Evolutionary conservation across 345 rosid species (phyloP).

Genomic region (Corymbia maculata): DNA sequence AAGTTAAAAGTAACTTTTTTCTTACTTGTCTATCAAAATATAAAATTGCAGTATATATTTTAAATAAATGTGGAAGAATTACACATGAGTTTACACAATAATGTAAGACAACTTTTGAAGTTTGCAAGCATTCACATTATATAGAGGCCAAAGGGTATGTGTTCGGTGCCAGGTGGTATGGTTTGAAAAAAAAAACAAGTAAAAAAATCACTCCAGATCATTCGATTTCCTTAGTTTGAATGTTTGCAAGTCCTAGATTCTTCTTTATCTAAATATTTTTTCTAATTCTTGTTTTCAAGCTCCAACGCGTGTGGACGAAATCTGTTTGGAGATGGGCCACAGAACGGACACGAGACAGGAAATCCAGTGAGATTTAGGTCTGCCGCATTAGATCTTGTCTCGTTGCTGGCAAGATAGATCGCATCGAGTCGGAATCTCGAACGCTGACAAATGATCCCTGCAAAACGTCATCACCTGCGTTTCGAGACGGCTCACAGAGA

Average conservation of each 20-base stretch:
- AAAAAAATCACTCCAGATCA: too few species aligned
- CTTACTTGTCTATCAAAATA: neutral
- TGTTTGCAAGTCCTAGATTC: neutral
- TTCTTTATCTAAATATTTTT: too few species aligned
- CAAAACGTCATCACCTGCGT: neutral
- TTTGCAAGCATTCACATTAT: neutral
- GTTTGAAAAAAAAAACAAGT: neutral
- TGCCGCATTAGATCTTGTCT: neutral
- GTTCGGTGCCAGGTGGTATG: neutral
- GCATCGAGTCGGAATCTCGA: neutral
- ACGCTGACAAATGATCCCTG: neutral
- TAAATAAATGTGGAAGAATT: neutral
- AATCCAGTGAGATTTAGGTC: neutral
- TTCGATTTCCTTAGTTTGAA: neutral
- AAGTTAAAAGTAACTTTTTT: too few species aligned
- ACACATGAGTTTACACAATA: neutral
- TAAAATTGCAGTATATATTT: too few species aligned
- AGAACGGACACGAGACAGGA: neutral
- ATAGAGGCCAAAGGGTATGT: neutral
- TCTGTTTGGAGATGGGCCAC: neutral
- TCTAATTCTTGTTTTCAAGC: neutral
- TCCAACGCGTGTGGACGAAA: neutral
- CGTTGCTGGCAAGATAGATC: fast-evolving
- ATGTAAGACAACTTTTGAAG: neutral
- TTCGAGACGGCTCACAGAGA: fast-evolving